Evolutionary conservation across 2,329 filamentous ascomycete genomes (phyloP), one percentile per base, ranked within the genome.

Genomic region (Aureobasidium sp.): DNA sequence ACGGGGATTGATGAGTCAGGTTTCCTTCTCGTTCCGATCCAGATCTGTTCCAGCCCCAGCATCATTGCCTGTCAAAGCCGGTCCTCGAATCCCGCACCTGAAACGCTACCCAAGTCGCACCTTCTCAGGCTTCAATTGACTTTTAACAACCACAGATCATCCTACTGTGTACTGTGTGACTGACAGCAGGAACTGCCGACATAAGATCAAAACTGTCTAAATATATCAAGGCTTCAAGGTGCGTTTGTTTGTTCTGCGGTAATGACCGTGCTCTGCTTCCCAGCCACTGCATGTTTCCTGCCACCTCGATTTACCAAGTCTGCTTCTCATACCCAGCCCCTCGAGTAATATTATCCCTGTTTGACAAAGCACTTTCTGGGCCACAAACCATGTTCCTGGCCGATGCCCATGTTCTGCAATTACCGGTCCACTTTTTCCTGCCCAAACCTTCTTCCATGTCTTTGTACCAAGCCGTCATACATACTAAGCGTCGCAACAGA

Each of bases 281-380:
- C 45, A 60, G 57, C 57, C 57, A 60, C 47, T 57, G 41, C 53
- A 56, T 45, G 41, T 42, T 51, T 60, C 57, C 57, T 60, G 57
- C 57, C 57, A 60, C 57, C 36, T 36, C 12, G 36, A 31, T 52
- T 22, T 22, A 51, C 34, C 57, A 49, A 60, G 57, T 51, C 45
- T 31, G 57, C 44, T 60, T 27, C 29, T 14, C 53, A 39, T 51
- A 51, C 45, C 57, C 57, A 60, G 57, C 57, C 57, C 27, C 57
- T 58, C 57, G 45, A 60, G 57, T 31, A 42, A 60, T 45, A 29
- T 51, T 45, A 15, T 60, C 57, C 57, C 25, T 49, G 57, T 51
- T 51, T 49, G 45, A 49, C 44, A 51, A 45, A 42, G 41, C 36
- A 34, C 34, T 51, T 36, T 51, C 34, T 31, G n/a, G 57, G 45